Evolutionary conservation across 768 basidiomycete genomes (phyloP).

Genomic region (Tubosaeta sp.): DNA sequence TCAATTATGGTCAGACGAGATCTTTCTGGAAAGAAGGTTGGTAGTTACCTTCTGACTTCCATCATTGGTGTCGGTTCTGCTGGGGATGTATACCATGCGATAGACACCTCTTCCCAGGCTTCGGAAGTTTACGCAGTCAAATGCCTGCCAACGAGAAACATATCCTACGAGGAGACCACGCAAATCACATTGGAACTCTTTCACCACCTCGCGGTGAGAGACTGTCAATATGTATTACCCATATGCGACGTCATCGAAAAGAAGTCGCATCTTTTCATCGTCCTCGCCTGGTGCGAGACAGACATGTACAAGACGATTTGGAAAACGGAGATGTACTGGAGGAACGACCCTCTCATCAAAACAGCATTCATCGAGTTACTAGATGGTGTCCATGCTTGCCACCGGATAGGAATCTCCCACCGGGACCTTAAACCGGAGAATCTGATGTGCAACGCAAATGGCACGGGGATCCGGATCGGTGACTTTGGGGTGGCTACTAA

Average conservation of each 20-base stretch:
- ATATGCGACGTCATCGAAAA: slow-evolving; percentile 61
- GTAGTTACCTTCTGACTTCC: slow-evolving; percentile 57
- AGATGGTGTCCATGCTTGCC: slow-evolving; percentile 71
- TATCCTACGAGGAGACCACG: slow-evolving; percentile 42
- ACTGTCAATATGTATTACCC: slow-evolving; percentile 60
- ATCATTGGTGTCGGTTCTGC: slow-evolving; percentile 70
- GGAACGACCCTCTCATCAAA: slow-evolving; percentile 59
- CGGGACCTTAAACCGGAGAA: slow-evolving; percentile 85
- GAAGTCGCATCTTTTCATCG: slow-evolving; percentile 58
- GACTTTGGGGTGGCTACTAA: slow-evolving; percentile 71
- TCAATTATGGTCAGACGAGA: not conserved
- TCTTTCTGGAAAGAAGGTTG: slow-evolving; percentile 33
- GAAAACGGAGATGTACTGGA: slow-evolving; percentile 47
- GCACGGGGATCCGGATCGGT: slow-evolving; percentile 52
- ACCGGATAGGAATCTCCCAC: slow-evolving; percentile 66
- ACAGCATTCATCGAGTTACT: slow-evolving; percentile 68
- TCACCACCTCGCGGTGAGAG: slow-evolving; percentile 45
- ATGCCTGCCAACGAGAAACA: slow-evolving; percentile 53
- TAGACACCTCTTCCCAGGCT: slow-evolving; percentile 42
- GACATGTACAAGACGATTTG: slow-evolving; percentile 60
- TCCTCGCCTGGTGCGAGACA: slow-evolving; percentile 54
- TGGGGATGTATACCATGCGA: slow-evolving; percentile 71
- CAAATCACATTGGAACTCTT: slow-evolving; percentile 65
- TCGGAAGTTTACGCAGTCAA: slow-evolving; percentile 61
- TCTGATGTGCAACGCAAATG: slow-evolving; percentile 55